Base-by-base conservation (phyloP, 208 protist genomes). In the Phytomonas francai region DNA sequence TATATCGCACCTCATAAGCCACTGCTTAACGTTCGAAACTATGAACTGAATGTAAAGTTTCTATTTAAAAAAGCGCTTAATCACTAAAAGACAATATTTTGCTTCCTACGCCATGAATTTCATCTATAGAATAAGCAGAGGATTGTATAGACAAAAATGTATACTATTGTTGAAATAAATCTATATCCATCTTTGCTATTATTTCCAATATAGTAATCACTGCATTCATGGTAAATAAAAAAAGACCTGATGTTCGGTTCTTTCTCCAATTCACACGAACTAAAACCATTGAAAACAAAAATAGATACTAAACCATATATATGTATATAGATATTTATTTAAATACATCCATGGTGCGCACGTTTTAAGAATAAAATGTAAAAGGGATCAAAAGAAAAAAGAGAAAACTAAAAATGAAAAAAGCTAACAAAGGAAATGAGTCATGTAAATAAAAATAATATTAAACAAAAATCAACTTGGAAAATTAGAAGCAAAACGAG, bases 321-420 rank as follows among this genome's bases (percentile, higher is more conserved):
- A n/a, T n/a, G n/a, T n/a, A n/a, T n/a, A n/a, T n/a, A n/a, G n/a
- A n/a, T n/a, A n/a, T n/a, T n/a, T n/a, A n/a, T n/a, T n/a, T n/a
- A 63, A 25, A 63, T 45, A n/a, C 25, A 22, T 49, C 0, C 25
- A 19, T 63, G 16, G 25, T 63, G 25, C 22, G 19, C 6, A 19
- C 12, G 12, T 1, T 63, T 4, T 63, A 51, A 58, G 59, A 63
- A 51, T n/a, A 79, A 33, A 61, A 11, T 33, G 45, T 31, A n/a
- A 63, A 33, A 63, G 28, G 28, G 34, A 29, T 67, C 61, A 63
- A 67, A 74, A 71, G 68, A 69, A 74, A 65, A 66, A 25, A 64
- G 74, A 49, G 32, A 29, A 65, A 22, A 60, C 56, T 58, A 33
- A 56, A 57, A 30, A 54, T 58, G 64, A 27, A 39, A 68, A 73